Base-by-base conservation (phyloP, 306 rosid species). In the Hylodesmum podocarpum region DNA sequence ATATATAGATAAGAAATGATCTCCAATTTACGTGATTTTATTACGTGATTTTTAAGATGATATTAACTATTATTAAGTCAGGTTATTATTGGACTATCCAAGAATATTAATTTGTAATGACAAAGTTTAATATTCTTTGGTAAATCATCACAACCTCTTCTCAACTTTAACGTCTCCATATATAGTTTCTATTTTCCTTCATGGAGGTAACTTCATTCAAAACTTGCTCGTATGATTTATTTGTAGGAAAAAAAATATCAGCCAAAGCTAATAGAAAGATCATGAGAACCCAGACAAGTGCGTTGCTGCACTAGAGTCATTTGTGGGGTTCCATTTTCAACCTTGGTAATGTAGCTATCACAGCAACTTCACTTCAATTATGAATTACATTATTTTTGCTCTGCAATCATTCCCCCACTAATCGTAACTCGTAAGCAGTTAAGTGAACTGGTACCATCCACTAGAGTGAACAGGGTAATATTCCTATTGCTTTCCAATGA, bases 341-440 rank as follows among this genome's bases (percentile, higher is more conserved):
- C 39, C 57, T 72, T 37, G 9, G 83, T 41, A 58, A 66, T 39
- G 24, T 72, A 59, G 49, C 59, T 11, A 36, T 61, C 73, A 71
- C 74, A 79, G 33, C 50, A 31, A 34, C 24, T 31, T 10, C 78
- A 29, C 49, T 22, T 27, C 61, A 36, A 21, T 44, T 3, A n/a
- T 22, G 70, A 79, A 50, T 27, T n/a, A 25, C 21, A 69, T 29
- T 78, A 69, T 29, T 78, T 55, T 66, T 54, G 33, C 61, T 57
- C 36, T 31, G 27, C 54, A 44, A 67, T 66, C 22, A 64, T 65
- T 33, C 59, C 71, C 50, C 78, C 77, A 59, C 39, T 57, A 44
- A 27, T 16, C 11, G n/a, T n/a, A n/a, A n/a, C n/a, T 8, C 7
- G 63, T 14, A 66, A 74, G 65, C 70, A 55, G 44, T 62, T 36